A percentile compares a stretch with the other conserved stretches of the same genome.
Evolutionary conservation across 2,329 filamentous ascomycete genomes (phyloP).

Genomic region (Claviceps pazoutovae): DNA sequence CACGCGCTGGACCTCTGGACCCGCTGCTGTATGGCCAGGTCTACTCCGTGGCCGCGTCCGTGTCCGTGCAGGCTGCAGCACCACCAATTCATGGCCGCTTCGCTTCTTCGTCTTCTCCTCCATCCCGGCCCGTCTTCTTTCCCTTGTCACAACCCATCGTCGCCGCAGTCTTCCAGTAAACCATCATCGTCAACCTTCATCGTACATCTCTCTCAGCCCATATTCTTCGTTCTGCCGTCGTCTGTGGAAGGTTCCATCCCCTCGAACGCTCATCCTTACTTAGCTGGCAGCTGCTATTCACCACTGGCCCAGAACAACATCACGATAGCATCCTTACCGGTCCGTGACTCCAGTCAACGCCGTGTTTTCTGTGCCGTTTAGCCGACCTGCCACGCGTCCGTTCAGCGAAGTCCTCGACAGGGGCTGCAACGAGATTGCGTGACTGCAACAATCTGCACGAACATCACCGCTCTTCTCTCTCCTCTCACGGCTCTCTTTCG

Average conservation of each 20-base stretch:
- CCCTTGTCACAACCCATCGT: slow-evolving; percentile 1
- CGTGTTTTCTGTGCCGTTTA: neutral
- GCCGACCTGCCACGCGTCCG: neutral
- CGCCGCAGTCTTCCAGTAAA: neutral
- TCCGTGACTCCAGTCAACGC: neutral
- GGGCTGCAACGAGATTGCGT: slow-evolving; percentile 4
- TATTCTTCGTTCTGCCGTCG: neutral
- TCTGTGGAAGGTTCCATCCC: neutral
- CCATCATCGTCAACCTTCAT: neutral
- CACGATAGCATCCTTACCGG: neutral
- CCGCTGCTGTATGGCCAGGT: no score
- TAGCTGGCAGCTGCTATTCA: neutral
- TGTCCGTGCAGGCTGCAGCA: neutral
- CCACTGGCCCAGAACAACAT: neutral
- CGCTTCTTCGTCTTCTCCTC: slow-evolving; percentile 1
- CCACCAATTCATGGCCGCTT: neutral
- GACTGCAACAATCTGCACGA: slow-evolving; percentile 1
- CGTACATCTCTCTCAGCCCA: neutral
- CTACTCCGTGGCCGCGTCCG: neutral
- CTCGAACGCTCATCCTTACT: neutral
- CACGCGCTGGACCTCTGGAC: neutral
- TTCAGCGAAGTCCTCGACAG: slow-evolving; percentile 4
- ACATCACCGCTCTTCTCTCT: neutral
- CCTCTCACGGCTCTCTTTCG: neutral
- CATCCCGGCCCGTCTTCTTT: slow-evolving; percentile 1